These are phyloP conservation scores for Populus hybrid DNA, from an alignment of 441 rosid genomes.

Conservation along the genomic window DNA sequence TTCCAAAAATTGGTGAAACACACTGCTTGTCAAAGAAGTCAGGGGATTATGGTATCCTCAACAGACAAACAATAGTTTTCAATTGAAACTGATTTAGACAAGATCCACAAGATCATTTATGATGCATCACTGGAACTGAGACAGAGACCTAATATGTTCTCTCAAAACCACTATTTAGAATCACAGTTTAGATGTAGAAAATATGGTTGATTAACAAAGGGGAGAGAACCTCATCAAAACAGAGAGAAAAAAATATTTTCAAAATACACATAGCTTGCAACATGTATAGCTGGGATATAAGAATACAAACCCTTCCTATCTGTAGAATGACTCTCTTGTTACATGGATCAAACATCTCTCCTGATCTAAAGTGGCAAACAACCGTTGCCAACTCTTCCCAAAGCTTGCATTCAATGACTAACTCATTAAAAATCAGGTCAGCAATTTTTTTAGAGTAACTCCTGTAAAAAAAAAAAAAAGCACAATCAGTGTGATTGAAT, in stretches of 20 bases:
- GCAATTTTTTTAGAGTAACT: conserved; percentile 48
- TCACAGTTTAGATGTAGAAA: neutral
- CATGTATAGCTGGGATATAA: conserved; percentile 11
- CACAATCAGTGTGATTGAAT: neutral
- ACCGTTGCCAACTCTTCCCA: conserved; percentile 61
- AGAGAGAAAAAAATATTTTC: neutral
- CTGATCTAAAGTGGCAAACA: conserved; percentile 42
- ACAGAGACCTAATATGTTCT: neutral
- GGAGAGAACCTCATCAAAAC: neutral
- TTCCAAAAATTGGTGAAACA: neutral
- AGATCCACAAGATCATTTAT: neutral
- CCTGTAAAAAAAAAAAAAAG: conserved; percentile 32
- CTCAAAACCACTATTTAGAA: neutral
- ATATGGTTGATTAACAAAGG: neutral
- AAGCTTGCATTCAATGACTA: conserved; percentile 59
- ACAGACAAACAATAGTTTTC: neutral
- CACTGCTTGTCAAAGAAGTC: neutral
- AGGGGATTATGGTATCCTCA: neutral
- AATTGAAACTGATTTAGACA: neutral
- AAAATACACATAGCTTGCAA: neutral
- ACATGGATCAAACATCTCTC: conserved; percentile 54
- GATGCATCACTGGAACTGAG: neutral
- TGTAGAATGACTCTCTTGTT: conserved; percentile 55
- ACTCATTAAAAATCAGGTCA: conserved; percentile 49
- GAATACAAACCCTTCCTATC: conserved; percentile 53